Evolutionary conservation across 2,329 filamentous ascomycete genomes (phyloP).

Genomic region (Fusarium equiseti): DNA sequence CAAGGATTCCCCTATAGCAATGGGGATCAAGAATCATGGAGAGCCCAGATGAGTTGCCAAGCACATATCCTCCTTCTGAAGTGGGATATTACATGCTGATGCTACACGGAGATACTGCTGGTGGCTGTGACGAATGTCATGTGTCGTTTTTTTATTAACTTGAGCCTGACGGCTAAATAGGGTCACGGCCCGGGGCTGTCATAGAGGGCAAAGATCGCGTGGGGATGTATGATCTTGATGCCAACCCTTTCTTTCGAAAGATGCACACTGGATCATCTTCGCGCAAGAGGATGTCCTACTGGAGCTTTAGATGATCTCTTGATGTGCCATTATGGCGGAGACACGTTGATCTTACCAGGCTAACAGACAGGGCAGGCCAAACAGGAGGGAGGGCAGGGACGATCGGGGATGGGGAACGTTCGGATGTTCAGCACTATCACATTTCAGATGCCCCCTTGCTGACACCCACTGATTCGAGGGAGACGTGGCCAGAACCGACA

Average conservation of each 20-base stretch:
- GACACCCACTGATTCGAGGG: slow-evolving; percentile 18
- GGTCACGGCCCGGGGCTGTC: slow-evolving; percentile 32
- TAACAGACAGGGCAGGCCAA: slow-evolving; percentile 12
- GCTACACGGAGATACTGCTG: slow-evolving; percentile 11
- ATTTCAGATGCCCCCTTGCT: slow-evolving; percentile 37
- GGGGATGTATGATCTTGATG: slow-evolving; percentile 30
- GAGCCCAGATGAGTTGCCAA: slow-evolving; percentile 6
- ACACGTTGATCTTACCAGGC: slow-evolving; percentile 25
- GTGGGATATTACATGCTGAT: slow-evolving; percentile 1
- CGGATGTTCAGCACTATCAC: slow-evolving; percentile 29
- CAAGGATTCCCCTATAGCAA: background rate
- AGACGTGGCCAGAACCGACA: slow-evolving; percentile 2
- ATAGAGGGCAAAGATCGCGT: slow-evolving; percentile 27
- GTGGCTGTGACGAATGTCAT: slow-evolving; percentile 36
- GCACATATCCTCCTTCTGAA: slow-evolving; percentile 8
- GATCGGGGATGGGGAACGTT: slow-evolving; percentile 17
- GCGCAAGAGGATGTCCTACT: slow-evolving; percentile 11
- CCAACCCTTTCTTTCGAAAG: slow-evolving; percentile 13
- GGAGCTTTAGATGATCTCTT: slow-evolving; percentile 32
- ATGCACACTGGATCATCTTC: slow-evolving; percentile 26
- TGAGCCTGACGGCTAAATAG: slow-evolving; percentile 39
- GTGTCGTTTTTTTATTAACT: slow-evolving; percentile 24
- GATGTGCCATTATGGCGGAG: slow-evolving; percentile 31
- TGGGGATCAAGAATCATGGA: slow-evolving; percentile 7
- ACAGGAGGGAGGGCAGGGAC: slow-evolving; percentile 32